Evolutionary conservation across 176 grass and related monocot species (phyloP), one percentile per base, ranked within the genome.

Genomic region (Triticum monococcum): DNA sequence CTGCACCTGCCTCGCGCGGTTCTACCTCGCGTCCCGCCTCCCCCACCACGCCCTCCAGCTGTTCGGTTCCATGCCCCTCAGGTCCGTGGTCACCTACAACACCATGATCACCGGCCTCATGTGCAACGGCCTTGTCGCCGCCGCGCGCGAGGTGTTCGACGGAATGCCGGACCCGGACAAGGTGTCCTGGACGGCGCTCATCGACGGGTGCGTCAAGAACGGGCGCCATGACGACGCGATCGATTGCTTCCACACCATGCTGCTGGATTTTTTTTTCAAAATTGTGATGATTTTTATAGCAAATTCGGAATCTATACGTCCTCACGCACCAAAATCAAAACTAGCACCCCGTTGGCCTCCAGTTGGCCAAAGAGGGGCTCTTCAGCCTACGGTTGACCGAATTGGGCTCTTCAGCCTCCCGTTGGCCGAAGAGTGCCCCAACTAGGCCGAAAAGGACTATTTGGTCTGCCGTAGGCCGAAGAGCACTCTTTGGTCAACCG

Each of bases 111-210:
- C 85, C 6, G 93, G 89, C 4, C 86, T 92, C 36, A 85, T 94
- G 83, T 88, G 87, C 12, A 86, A 88, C 70, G 89, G 87, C 40
- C 88, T 88, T n/a, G 75, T 94, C 3, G 73, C 66, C 7, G 64
- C 56, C 12, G 91, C 87, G 8, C 75, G 73, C 81, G 65, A 90
- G 32, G 73, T 93, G 86, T 95, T 95, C 40, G 83, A 89, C 17
- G 68, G 45, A 86, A 91, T 91, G 89, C 77, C 86, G 4, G 68
- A 13, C 0, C 88, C 70, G 83, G 93, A 98, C 31, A 88, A 79
- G 83, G 80, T 95, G 20, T 95, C 91, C 3, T 95, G 95, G 89
- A 93, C 88, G 62, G 89, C 88, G 52, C 81, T 98, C 72, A 91
- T 95, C 52, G 84, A 91, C 14, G 88, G 81, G 46, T 89, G 85